Base-by-base conservation (phyloP, 2,329 filamentous ascomycete species). In the Microcyclospora pomicola region DNA sequence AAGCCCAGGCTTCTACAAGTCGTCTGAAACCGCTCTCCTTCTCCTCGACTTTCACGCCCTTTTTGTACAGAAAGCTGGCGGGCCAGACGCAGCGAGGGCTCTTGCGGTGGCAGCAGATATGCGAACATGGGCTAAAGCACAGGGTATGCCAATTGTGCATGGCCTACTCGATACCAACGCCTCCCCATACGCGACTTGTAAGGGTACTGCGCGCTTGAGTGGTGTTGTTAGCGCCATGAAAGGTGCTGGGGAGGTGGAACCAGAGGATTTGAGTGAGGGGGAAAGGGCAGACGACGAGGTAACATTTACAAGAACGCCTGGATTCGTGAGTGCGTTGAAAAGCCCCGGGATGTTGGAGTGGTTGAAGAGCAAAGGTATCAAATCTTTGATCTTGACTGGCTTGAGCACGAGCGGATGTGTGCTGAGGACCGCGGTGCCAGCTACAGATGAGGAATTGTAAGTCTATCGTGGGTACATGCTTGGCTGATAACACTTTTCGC, bases 21-120 rank as follows among this genome's bases (percentile, higher is more conserved):
- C 37, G 14, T n/a, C 15, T 1, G 42, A 44, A 27, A 47, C 44
- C 7, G 44, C 44, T 2, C 34, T 47, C 9, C 33, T 47, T 2
- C 37, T 47, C 2, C 28, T 47, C 15, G 44, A 47, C 36, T 47
- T 36, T 37, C 44, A 47, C 29, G 31, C 28, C 33, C 19, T 24
- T 7, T 38, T 44, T 38, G 36, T 39, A 27, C 33, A 44, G 15
- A 27, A 28, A 9, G 15, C 19, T 9, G 35, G 31, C 19, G 37
- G 32, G 13, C 15, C 27, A n/a, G 9, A 9, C 10, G 39, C 34
- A 5, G 3, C 15, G 15, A 11, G 30, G 1, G 42, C 40, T 9
- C 7, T 39, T 6, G 10, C 31, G 9, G 31, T 16, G 32, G 44
- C 44, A 1, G 15, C 5, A 1, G 5, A 6, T 4, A 15, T 47